Evolutionary conservation across 2,329 filamentous ascomycete genomes (phyloP).

Genomic region (Pseudocercospora fijiensis): DNA sequence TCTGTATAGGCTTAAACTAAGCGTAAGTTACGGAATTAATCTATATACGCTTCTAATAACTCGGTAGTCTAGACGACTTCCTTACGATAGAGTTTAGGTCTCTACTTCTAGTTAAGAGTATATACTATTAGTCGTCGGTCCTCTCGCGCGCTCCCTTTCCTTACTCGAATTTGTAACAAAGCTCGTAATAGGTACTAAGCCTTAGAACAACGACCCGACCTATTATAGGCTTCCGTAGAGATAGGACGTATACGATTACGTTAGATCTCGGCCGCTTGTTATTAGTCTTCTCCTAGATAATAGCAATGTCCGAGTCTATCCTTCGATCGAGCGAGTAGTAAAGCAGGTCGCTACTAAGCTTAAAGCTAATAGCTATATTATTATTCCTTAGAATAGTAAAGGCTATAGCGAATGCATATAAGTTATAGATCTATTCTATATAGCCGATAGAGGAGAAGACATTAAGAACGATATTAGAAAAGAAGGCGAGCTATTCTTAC

Average conservation of each 20-base stretch:
- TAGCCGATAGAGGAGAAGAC: slow-evolving; percentile 63
- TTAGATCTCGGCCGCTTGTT: slow-evolving; percentile 21
- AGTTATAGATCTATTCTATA: slow-evolving; percentile 62
- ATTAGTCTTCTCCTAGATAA: slow-evolving; percentile 32
- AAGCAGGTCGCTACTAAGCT: slow-evolving; percentile 18
- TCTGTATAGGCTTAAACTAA: slow-evolving; percentile 52
- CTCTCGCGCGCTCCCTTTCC: slow-evolving; percentile 54
- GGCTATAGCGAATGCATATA: slow-evolving; percentile 57
- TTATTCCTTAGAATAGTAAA: slow-evolving; percentile 42
- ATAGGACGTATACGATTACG: slow-evolving; percentile 29
- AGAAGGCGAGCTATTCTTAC: slow-evolving; percentile 60
- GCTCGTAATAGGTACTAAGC: slow-evolving; percentile 36
- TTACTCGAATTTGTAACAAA: slow-evolving; percentile 50
- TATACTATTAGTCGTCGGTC: slow-evolving; percentile 62
- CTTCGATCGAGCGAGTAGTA: slow-evolving; percentile 27
- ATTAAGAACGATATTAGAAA: slow-evolving; percentile 55
- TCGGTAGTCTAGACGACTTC: slow-evolving; percentile 51
- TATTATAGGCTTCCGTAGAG: slow-evolving; percentile 47
- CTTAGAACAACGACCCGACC: slow-evolving; percentile 46
- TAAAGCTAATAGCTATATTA: slow-evolving; percentile 43
- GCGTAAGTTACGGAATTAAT: slow-evolving; percentile 33
- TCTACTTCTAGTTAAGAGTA: slow-evolving; percentile 65
- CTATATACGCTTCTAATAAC: neutral
- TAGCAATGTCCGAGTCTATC: slow-evolving; percentile 31
- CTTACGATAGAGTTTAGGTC: slow-evolving; percentile 59